Percentiles rank a stretch among this genome's conserved stretches.
Evolutionary conservation across 441 rosid genomes (phyloP).

Genomic region (Gossypium schwendimanii): DNA sequence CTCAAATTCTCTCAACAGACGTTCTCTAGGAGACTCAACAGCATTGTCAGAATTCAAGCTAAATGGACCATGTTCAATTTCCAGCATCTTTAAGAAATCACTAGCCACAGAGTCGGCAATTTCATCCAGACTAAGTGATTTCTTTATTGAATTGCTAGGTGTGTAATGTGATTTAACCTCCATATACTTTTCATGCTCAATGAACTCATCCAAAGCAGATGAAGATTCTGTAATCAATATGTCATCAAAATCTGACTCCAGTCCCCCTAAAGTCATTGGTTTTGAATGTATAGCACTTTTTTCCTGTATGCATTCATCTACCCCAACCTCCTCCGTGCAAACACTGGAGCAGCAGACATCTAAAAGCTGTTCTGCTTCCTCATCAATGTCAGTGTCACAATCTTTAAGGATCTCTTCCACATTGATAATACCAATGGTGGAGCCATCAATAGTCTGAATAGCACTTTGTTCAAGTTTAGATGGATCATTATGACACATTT

Average conservation of each 20-base stretch:
- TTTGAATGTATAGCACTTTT: constrained; percentile 14
- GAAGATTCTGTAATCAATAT: constrained; percentile 31
- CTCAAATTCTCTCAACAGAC: constrained; percentile 72
- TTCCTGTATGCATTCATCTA: constrained; percentile 26
- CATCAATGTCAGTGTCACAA: constrained; percentile 26
- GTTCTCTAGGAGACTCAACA: constrained; percentile 84
- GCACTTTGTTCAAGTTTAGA: constrained; percentile 25
- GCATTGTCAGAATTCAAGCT: constrained; percentile 43
- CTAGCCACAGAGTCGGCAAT: constrained; percentile 56
- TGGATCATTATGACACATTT: constrained; percentile 33
- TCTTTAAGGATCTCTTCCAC: constrained; percentile 50
- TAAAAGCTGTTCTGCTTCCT: constrained; percentile 14
- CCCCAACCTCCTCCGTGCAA: constrained; percentile 14
- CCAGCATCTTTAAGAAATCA: constrained; percentile 76
- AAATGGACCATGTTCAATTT: constrained; percentile 43
- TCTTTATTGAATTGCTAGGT: constrained; percentile 27
- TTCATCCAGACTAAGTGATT: constrained; percentile 64
- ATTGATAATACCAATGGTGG: constrained; percentile 41
- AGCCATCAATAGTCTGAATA: constrained; percentile 24
- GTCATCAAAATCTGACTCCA: constrained; percentile 29
- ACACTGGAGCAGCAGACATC: constrained; percentile 6
- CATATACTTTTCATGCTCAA: constrained; percentile 29
- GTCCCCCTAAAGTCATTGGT: constrained; percentile 26
- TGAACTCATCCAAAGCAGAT: constrained; percentile 26
- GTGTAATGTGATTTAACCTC: constrained; percentile 37